Conservation (phyloP, 371 early-diverging fungal species). For the Mortierella sp. region DNA sequence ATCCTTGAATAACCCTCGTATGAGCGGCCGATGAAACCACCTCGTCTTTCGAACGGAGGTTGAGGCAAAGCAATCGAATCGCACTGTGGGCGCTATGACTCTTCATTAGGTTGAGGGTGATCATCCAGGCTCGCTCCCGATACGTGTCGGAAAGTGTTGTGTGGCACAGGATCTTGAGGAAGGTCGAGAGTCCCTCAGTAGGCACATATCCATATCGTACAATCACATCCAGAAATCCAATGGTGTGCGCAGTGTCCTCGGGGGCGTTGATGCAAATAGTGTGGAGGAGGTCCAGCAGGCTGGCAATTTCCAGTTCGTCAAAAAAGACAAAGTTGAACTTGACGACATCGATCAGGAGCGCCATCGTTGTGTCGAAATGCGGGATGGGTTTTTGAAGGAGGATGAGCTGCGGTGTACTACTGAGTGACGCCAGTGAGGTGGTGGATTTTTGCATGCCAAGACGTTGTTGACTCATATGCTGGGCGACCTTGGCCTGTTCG, state of each 20-base stretch:
- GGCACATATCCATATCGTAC: constrained; percentile 82
- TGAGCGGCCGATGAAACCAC: constrained; percentile 41
- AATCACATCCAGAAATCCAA: constrained; percentile 78
- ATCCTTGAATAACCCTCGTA: constrained; percentile 63
- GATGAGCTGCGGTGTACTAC: constrained; percentile 50
- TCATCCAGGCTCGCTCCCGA: constrained; percentile 68
- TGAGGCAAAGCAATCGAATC: constrained; percentile 71
- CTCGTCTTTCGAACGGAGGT: constrained; percentile 60
- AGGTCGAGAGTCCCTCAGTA: constrained; percentile 64
- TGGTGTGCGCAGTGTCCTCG: constrained; percentile 66
- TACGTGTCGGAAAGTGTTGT: constrained; percentile 59
- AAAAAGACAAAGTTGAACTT: constrained; percentile 81
- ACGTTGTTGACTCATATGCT: constrained; percentile 45
- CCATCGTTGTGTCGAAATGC: constrained; percentile 68
- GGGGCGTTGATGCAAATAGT: constrained; percentile 65
- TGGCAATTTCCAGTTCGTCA: constrained; percentile 71
- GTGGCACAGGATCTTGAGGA: constrained; percentile 72
- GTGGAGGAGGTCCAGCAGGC: constrained; percentile 67
- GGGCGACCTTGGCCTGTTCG: constrained; percentile 51
- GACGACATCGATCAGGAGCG: constrained; percentile 71
- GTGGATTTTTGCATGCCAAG: constrained; percentile 55
- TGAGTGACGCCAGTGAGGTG: constrained; percentile 46
- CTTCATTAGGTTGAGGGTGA: constrained; percentile 74
- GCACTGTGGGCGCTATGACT: constrained; percentile 78
- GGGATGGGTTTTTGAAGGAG: constrained; percentile 50